Evolutionary conservation across 2,329 filamentous ascomycete genomes (phyloP).

Genomic region (Xylariales sp.): DNA sequence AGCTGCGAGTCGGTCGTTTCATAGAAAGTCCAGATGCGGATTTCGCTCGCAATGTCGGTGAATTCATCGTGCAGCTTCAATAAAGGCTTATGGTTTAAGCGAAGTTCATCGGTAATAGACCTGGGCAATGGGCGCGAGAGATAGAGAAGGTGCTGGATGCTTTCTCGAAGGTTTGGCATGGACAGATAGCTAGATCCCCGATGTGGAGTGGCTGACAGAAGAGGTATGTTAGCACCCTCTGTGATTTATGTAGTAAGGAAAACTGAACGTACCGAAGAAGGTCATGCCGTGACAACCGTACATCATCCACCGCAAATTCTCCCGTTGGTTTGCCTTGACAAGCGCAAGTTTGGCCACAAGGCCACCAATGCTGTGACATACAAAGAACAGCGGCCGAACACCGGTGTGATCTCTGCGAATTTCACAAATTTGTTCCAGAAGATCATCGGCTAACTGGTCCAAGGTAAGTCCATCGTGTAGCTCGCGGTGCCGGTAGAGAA

Average conservation of each 20-base stretch:
- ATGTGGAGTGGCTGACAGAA: slow-evolving; percentile 54
- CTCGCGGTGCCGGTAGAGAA: slow-evolving; percentile 47
- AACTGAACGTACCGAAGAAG: slow-evolving; percentile 46
- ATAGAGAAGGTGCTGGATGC: slow-evolving; percentile 48
- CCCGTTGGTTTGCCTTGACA: slow-evolving; percentile 37
- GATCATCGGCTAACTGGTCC: slow-evolving; percentile 37
- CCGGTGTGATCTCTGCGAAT: slow-evolving; percentile 26
- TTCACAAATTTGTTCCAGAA: slow-evolving; percentile 37
- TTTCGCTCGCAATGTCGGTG: slow-evolving; percentile 50
- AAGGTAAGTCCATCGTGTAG: slow-evolving; percentile 36
- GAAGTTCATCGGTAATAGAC: slow-evolving; percentile 45
- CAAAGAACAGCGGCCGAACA: slow-evolving; percentile 52
- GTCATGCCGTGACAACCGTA: slow-evolving; percentile 57
- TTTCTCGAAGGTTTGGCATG: slow-evolving; percentile 49
- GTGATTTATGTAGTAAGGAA: neutral
- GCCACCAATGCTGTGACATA: slow-evolving; percentile 58
- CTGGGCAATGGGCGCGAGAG: slow-evolving; percentile 45
- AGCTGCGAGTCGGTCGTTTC: slow-evolving; percentile 58
- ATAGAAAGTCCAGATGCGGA: slow-evolving; percentile 59
- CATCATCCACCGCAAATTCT: slow-evolving; percentile 38
- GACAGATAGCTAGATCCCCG: slow-evolving; percentile 60
- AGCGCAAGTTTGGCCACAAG: slow-evolving; percentile 55
- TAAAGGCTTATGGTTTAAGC: slow-evolving; percentile 44
- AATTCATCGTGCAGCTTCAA: slow-evolving; percentile 50
- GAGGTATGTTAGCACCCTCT: too few relatives aligned